Evolutionary conservation across 2,329 filamentous ascomycete species (phyloP).

Genomic region (Bipolaris oryzae): DNA sequence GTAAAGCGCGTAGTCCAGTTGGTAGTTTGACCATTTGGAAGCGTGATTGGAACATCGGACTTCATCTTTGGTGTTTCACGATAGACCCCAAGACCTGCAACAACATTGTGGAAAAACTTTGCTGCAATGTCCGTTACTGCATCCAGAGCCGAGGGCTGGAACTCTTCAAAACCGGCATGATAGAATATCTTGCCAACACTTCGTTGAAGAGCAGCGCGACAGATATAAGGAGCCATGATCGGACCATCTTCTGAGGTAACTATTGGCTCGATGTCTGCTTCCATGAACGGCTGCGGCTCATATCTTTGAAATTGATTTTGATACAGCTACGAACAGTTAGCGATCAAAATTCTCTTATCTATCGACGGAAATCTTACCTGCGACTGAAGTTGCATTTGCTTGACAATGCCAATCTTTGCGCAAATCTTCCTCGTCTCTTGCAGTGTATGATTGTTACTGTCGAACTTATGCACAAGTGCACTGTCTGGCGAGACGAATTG

Average conservation of each 20-base stretch:
- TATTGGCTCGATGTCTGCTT: constrained; percentile 85
- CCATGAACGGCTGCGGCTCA: constrained; percentile 84
- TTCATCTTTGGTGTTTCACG: constrained; percentile 80
- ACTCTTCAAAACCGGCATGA: constrained; percentile 94
- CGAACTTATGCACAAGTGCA: constrained; percentile 77
- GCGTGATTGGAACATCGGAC: constrained; percentile 47
- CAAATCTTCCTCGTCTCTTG: constrained; percentile 96
- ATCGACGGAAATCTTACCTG: constrained; percentile 65
- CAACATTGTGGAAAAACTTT: constrained; percentile 87
- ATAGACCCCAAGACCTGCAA: constrained; percentile 79
- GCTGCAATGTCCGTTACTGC: constrained; percentile 86
- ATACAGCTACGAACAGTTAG: constrained; percentile 70
- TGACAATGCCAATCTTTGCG: constrained; percentile 95
- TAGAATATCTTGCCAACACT: constrained; percentile 96
- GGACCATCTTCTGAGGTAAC: constrained; percentile 88
- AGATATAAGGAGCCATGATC: constrained; percentile 82
- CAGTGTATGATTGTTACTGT: constrained; percentile 91
- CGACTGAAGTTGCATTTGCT: constrained; percentile 98
- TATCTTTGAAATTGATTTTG: constrained; percentile 98
- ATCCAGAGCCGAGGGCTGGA: constrained; percentile 92
- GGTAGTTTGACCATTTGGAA: constrained; percentile 39
- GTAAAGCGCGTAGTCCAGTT: constrained; percentile 72
- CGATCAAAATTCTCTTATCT: constrained; percentile 1
- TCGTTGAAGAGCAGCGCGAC: constrained; percentile 82
- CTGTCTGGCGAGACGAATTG: constrained; percentile 78